phyloP scores from a whole-genome alignment of 2,329 filamentous ascomycete genomes.

The Colletotrichum sp. region DNA sequence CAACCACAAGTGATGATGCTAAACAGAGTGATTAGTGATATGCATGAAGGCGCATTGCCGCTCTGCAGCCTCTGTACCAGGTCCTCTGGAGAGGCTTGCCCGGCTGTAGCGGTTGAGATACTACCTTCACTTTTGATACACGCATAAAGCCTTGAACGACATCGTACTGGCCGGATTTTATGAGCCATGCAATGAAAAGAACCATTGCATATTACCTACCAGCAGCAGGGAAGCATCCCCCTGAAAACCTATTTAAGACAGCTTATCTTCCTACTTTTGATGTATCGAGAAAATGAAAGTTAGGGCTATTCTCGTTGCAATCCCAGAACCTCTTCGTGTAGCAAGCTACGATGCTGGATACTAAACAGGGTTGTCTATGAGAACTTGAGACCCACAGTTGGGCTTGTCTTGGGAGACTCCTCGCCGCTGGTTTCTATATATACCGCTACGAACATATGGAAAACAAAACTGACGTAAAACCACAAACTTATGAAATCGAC shows the following conservation, averaged over 20 bases:
- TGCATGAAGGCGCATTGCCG: not conserved
- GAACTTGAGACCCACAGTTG: too few relatives aligned
- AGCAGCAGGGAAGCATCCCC: not conserved
- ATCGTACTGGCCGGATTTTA: too few relatives aligned
- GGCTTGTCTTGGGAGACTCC: too few relatives aligned
- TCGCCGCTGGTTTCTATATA: too few relatives aligned
- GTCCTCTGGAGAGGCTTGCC: not conserved
- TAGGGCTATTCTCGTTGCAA: too few relatives aligned
- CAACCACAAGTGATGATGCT: not conserved
- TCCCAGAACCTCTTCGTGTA: too few relatives aligned
- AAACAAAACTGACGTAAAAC: too few relatives aligned
- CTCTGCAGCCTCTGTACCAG: not conserved
- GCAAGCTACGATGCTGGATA: too few relatives aligned
- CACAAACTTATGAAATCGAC: too few relatives aligned
- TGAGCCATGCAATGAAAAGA: not conserved
- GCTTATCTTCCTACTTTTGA: not conserved
- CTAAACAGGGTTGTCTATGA: too few relatives aligned
- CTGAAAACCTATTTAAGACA: not conserved
- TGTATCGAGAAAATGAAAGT: not conserved
- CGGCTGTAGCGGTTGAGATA: not conserved
- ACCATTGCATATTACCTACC: not conserved
- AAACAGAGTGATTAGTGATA: rapidly evolving
- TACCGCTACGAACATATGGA: too few relatives aligned
- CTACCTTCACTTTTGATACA: not conserved
- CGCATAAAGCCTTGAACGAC: too few relatives aligned